Base-by-base conservation (phyloP, 495 filamentous ascomycete species). In the Xylaria intraflava region DNA sequence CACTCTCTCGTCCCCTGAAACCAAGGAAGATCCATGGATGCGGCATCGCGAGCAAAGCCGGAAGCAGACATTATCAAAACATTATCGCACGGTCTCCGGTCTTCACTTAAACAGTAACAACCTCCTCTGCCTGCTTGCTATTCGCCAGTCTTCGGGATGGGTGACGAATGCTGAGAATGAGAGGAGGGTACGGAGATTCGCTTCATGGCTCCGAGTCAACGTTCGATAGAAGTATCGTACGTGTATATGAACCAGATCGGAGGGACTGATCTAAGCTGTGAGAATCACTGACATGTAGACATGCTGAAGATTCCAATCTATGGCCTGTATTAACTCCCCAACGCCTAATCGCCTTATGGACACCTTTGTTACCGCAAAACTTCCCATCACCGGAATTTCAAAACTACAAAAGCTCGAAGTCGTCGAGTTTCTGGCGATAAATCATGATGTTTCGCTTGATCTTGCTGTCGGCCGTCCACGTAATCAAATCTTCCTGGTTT, bases 401-500 rank as follows among this genome's bases (percentile, higher is more conserved):
- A 23, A 2, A 24, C 35, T 53, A 94, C 60, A 96, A 73, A 61
- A 96, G 74, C 75, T 97, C 94, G 65, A 92, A 97, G 71, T 98
- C 93, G 75, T 98, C 93, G 73, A 95, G 67, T 73, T 95, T 89
- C 69, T 95, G 89, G 53, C 90, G 82, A 66, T 97, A 98, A 65
- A 83, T 85, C 82, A 95, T 81, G 51, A 96, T 91, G 60, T 86
- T 92, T 64, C 86, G 78, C 84, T 93, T 96, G 73, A 97, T 95
- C 87, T 96, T 96, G 67, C 87, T 91, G 46, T 86, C 87, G 59
- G 94, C 89, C 26, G 92, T 88, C 93, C 93, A 98, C 3, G 93
- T 97, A 22, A 98, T 86, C 53, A 92, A 96, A 69, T 98, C 93
- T 73, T 97, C 93, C 84, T 95, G 87, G 60, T 84, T 89, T 54